Evolutionary conservation across 1,139 yeast genomes (phyloP).

Genomic region (Protomyces inundatus): DNA sequence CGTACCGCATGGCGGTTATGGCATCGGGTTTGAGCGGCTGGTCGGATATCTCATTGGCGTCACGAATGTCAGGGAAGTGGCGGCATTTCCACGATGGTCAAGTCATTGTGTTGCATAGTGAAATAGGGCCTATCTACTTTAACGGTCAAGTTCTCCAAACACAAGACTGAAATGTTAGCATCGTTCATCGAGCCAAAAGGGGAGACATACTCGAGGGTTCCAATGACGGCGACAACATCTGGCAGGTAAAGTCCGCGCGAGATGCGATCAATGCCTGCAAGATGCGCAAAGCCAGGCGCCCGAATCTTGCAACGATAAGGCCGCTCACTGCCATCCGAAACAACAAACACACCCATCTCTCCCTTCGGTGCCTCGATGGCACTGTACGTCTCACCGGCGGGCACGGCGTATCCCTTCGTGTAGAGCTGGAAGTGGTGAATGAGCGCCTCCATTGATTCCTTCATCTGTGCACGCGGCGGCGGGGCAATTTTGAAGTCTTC

Average conservation of each 20-base stretch:
- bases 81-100: constrained; percentile 70
- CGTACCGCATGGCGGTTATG: constrained; percentile 95
- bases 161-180: background rate
- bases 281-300: constrained; percentile 88
- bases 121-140: background rate
- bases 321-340: constrained; percentile 83
- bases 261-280: constrained; percentile 82
- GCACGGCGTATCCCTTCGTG: constrained; percentile 85
- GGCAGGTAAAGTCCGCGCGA: constrained; percentile 83
- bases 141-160: constrained; percentile 1
- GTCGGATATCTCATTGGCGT: constrained; percentile 63
- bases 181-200: constrained; percentile 83
- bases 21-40: constrained; percentile 87
- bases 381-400: constrained; percentile 86
- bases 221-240: constrained; percentile 89
- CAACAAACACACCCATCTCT: constrained; percentile 88
- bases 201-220: constrained; percentile 92
- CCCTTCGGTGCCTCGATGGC: constrained; percentile 95
- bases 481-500: constrained; percentile 84
- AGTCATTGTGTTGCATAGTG: constrained; percentile 40
- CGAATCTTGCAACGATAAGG: constrained; percentile 90
- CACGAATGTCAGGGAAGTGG: constrained; percentile 77
- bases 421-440: constrained; percentile 83
- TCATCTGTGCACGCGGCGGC: constrained; percentile 77
- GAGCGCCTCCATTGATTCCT: constrained; percentile 88